Percentiles rank a stretch among this genome's conserved stretches.
These are phyloP conservation scores for Alternaria burnsii DNA, from an alignment of 2,329 filamentous ascomycete species.

Conservation along the genomic window DNA sequence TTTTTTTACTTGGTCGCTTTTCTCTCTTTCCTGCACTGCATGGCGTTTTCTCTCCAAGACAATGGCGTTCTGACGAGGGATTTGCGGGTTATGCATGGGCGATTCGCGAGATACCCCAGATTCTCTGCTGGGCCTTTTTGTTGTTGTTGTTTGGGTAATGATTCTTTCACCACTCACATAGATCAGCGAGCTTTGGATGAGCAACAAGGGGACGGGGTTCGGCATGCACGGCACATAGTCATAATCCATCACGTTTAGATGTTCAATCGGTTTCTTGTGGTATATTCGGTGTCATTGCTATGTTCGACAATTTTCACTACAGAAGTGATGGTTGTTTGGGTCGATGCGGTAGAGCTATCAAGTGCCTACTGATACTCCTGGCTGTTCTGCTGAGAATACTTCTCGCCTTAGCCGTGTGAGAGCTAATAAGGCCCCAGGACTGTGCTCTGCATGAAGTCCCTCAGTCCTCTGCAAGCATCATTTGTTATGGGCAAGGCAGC, in stretches of 20 bases:
- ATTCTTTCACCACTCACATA: conserved; percentile 8
- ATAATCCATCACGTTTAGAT: conserved; percentile 15
- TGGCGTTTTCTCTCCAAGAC: conserved; percentile 7
- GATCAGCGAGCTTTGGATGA: conserved; percentile 12
- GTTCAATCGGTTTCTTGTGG: conserved; percentile 2
- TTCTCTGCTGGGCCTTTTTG: conserved; percentile 8
- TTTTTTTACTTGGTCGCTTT: conserved; percentile 1
- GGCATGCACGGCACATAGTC: conserved; percentile 14
- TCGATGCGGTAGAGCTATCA: not conserved
- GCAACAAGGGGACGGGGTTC: conserved; percentile 1
- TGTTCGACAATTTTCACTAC: not conserved
- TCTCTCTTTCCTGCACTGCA: conserved; percentile 11
- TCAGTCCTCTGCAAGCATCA: not conserved
- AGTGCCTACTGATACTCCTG: not conserved
- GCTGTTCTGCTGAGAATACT: not conserved
- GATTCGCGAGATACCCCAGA: conserved; percentile 17
- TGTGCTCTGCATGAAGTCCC: not conserved
- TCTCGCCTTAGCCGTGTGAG: not conserved
- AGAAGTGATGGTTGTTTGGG: not conserved
- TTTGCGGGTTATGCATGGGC: not conserved
- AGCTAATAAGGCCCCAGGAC: not conserved
- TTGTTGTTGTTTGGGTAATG: conserved; percentile 5
- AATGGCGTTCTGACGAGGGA: not conserved
- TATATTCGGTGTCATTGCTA: not conserved
- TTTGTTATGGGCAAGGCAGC: not conserved